phyloP scores from a whole-genome alignment of 441 rosid species.

The Daphne laureola region DNA sequence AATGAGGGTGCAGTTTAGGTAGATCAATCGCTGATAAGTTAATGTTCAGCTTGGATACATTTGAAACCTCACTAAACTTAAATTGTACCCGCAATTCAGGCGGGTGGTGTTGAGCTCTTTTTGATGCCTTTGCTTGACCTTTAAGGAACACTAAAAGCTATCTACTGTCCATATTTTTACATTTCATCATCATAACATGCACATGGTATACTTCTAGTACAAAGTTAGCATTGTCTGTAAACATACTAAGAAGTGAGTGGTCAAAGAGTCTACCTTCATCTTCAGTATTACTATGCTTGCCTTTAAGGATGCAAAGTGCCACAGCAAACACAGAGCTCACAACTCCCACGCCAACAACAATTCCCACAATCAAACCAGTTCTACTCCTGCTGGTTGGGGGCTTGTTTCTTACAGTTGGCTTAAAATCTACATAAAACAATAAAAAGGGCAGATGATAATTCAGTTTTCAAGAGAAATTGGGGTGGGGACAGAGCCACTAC shows the following conservation, averaged over 20 bases:
- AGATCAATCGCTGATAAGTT: neutral
- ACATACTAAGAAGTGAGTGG: too few relatives aligned
- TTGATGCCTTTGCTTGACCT: too few relatives aligned
- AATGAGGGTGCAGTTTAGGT: neutral
- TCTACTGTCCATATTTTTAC: too few relatives aligned
- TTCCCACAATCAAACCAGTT: conserved; percentile 46
- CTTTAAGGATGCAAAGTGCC: conserved; percentile 31
- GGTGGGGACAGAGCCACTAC: neutral
- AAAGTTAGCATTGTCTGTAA: too few relatives aligned
- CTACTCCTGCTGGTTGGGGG: conserved; percentile 24
- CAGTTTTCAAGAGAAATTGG: too few relatives aligned
- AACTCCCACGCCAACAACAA: conserved; percentile 39
- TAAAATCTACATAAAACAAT: conserved; percentile 46
- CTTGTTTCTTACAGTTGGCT: conserved; percentile 38
- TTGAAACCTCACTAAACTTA: neutral
- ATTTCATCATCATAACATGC: too few relatives aligned
- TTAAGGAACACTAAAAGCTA: too few relatives aligned
- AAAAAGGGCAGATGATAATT: conserved; percentile 11
- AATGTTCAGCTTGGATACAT: neutral
- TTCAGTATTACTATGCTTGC: conserved; percentile 20
- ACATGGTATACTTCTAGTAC: too few relatives aligned
- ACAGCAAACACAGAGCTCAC: conserved; percentile 23
- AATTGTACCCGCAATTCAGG: too few relatives aligned
- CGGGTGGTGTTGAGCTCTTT: too few relatives aligned
- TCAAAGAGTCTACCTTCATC: conserved; percentile 35